phyloP scores from a whole-genome alignment of 2,329 filamentous ascomycete species.

The Fusarium neocosmosporiellum region DNA sequence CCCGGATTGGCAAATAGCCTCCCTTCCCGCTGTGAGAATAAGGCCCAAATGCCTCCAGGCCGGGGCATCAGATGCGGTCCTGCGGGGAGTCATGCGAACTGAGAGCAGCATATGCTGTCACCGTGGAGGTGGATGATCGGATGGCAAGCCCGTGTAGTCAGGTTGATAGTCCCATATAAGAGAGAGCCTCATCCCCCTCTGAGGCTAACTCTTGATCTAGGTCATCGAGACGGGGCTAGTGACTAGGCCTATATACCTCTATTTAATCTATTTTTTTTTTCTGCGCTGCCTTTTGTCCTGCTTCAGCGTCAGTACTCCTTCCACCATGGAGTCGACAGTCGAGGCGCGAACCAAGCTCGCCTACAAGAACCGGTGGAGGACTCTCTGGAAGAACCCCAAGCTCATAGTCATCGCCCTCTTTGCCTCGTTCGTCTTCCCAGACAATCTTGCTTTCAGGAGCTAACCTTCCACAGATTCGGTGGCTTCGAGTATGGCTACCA shows the following conservation, averaged over 20 bases:
- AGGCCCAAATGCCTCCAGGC: background rate
- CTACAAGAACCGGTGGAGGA: slow-evolving; percentile 39
- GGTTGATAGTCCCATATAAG: background rate
- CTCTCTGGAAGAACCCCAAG: slow-evolving; percentile 39
- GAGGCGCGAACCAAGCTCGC: slow-evolving; percentile 35
- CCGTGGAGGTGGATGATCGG: background rate
- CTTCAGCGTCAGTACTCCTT: background rate
- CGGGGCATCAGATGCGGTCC: background rate
- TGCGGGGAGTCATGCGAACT: slow-evolving; percentile 3
- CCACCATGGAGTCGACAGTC: slow-evolving; percentile 29
- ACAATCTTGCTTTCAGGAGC: fast-evolving
- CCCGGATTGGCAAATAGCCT: slow-evolving; percentile 32
- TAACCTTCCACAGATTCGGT: slow-evolving; percentile 23
- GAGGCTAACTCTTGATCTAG: background rate
- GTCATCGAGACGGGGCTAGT: background rate
- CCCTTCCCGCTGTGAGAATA: background rate
- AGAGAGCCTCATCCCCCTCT: background rate
- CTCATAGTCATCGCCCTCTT: slow-evolving; percentile 39
- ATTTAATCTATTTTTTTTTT: background rate
- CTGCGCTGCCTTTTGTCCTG: background rate
- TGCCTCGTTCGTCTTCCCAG: slow-evolving; percentile 33
- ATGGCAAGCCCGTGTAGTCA: background rate
- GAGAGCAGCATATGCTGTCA: background rate
- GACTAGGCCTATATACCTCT: background rate
- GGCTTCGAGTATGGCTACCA: slow-evolving; percentile 50